A percentile compares a stretch with the other conserved stretches of the same genome.
These are phyloP conservation scores for Prunus padus DNA, from an alignment of 306 rosid species.

Conservation along the genomic window DNA sequence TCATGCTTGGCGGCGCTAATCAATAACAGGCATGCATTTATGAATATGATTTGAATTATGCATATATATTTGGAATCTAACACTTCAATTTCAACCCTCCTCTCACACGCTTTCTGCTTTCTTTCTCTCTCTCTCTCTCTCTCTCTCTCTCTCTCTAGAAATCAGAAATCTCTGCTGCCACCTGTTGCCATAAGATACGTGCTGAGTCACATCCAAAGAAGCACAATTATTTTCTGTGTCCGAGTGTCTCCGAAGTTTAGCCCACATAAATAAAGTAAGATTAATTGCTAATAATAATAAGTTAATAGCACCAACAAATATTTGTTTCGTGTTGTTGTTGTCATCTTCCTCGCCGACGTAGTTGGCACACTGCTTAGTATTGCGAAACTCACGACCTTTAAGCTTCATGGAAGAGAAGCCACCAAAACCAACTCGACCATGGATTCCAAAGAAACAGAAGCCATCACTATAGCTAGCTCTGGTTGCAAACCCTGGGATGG, in stretches of 20 bases:
- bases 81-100: constrained; percentile 14
- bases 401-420: not conserved
- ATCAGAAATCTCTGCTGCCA: constrained; percentile 1
- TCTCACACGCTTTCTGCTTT: constrained; percentile 20
- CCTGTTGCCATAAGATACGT: constrained; percentile 17
- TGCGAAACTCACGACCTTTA: not conserved
- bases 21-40: not conserved
- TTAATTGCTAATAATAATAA: not conserved
- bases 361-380: not conserved
- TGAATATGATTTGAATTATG: not conserved
- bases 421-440: not conserved
- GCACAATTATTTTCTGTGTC: constrained; percentile 15
- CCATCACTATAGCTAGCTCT: too few species aligned
- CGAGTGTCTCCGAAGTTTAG: constrained; percentile 3
- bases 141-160: not conserved
- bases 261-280: not conserved
- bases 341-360: not conserved
- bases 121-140: too few species aligned
- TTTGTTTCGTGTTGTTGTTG: not conserved
- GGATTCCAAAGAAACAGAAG: not conserved
- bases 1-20: constrained; percentile 28
- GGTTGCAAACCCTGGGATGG: not conserved
- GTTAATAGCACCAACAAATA: not conserved
- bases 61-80: too few species aligned
- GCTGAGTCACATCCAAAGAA: constrained; percentile 15